Evolutionary conservation across 2,329 filamentous ascomycete species (phyloP), one percentile per base, ranked within the genome.

Genomic region (Xylariomycetidae sp.): DNA sequence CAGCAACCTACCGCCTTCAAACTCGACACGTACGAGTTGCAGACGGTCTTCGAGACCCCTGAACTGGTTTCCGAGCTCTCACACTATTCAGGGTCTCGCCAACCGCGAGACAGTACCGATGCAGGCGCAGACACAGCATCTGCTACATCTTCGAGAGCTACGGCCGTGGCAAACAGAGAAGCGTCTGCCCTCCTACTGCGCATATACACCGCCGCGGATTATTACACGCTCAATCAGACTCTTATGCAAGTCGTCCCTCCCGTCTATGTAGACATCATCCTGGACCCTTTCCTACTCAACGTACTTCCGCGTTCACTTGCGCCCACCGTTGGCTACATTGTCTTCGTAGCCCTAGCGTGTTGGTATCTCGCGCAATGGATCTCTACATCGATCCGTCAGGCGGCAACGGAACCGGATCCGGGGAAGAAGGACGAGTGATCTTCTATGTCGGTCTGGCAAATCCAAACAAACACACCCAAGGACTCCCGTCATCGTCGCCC

Each of bases 1-100:
- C 32, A 95, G 89, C 83, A 95, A 80, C 90, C 90, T 27, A 94
- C 89, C 1, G 64, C 72, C 16, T 94, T 95, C 63, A 69, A 65
- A 41, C 65, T 95, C 15, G 68, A 79, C 38, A 76, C 79, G 1
- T 77, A 79, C 54, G 64, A 79, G 20, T 53, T 87, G 10, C 55
- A 70, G 15, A 59, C 71, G 16, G 74, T 86, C 32, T 77, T 83
- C 47, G 65, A 74, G 26, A 73, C 71, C 1, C 70, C 79, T 4
- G 63, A 70, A 8, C 69, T 93, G 18, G 66, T 83, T 41, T 65
- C 74, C 15, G 82, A 84, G 2, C 63, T 93, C 10, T 72, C 71
- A 34, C 56, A 61, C 19, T 87, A 80, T 59, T 74, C 79, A 22
- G 61, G 71, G 38, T 58, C 65, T 4, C 69, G 67, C 10, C 69